Base-by-base conservation (phyloP, 164 flowering plant genomes). In the Magnolia changhungtana region DNA sequence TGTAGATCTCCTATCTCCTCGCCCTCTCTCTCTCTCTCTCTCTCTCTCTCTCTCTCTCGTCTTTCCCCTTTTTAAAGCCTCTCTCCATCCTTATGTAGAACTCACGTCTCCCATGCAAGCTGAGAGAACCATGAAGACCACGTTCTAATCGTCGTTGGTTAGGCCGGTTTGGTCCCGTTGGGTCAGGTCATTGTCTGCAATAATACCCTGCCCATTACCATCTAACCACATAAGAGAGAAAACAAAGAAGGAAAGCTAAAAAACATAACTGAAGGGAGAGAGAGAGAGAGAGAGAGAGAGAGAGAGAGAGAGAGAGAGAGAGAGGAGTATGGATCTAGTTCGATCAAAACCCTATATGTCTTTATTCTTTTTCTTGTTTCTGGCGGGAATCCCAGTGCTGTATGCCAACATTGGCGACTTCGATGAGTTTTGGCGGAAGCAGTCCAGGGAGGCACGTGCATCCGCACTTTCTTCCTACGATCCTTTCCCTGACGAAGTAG, bases 361-460 rank as follows among this genome's bases (percentile, higher is more conserved):
- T 13, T 16, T 23, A 72, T 50, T 67, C 70, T 67, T 27, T 6
- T 67, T 67, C 50, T 67, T 67, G 5, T 29, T 67, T 67, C 29
- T 67, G 13, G 19, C 45, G 3, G 70, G 70, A 29, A 29, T 29
- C n/a, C 29, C 37, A 16, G 19, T 13, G 1, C 49, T 67, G 14
- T 10, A 18, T 1, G 78, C 51, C 4, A 24, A 69, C 75, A 77
- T 66, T 18, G 67, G 49, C 8, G 45, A 78, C 1, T 55, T 67
- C 11, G 80, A 78, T 50, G 80, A 78, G 4, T 31, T 31, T 9
- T 78, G 80, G 80, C 16, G 45, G 52, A 11, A 72, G 67, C 67
- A 73, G 18, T 67, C 72, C 2, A 66, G 31, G 37, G 67, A 21
- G 6, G 76, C 80, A 14, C 67, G 72, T 1, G 37, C 31, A 2